These are phyloP conservation scores for Pseudogymnoascus sp. DNA, from an alignment of 2,329 filamentous ascomycete genomes.

Conservation along the genomic window DNA sequence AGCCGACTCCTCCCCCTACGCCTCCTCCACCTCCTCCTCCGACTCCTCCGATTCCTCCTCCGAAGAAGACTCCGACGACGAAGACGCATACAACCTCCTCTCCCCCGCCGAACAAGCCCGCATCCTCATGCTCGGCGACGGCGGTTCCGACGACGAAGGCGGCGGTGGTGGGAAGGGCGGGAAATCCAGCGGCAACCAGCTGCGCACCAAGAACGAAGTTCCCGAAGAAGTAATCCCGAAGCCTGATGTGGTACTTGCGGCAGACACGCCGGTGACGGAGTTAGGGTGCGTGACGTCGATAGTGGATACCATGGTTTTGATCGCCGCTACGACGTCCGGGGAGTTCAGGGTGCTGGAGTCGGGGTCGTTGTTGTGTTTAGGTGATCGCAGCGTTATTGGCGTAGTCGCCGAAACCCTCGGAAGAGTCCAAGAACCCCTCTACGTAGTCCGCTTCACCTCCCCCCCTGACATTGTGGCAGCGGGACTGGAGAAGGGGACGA, in stretches of 20 bases:
- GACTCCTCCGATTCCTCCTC: slow-evolving; percentile 47
- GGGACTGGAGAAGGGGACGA: slow-evolving; percentile 58
- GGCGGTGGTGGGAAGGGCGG: slow-evolving; percentile 39
- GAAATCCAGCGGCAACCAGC: slow-evolving; percentile 34
- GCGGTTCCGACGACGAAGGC: slow-evolving; percentile 69
- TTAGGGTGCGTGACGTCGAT: slow-evolving; percentile 69
- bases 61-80: slow-evolving; percentile 43
- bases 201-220: slow-evolving; percentile 78
- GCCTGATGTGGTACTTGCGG: slow-evolving; percentile 69
- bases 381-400: slow-evolving; percentile 68
- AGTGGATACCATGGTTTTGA: slow-evolving; percentile 68
- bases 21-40: slow-evolving; percentile 53
- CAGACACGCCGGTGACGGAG: slow-evolving; percentile 66
- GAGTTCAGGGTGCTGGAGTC: slow-evolving; percentile 79
- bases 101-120: slow-evolving; percentile 75
- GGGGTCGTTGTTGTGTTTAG: slow-evolving; percentile 73
- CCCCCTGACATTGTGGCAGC: slow-evolving; percentile 57
- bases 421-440: slow-evolving; percentile 75
- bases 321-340: slow-evolving; percentile 70
- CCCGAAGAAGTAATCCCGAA: slow-evolving; percentile 56
- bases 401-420: slow-evolving; percentile 80
- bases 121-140: slow-evolving; percentile 71
- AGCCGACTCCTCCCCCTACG: slow-evolving; percentile 65
- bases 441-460: slow-evolving; percentile 68
- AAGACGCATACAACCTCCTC: slow-evolving; percentile 62